These are phyloP conservation scores for Penicillium hesseltinei DNA, from an alignment of 2,329 filamentous ascomycete species.

Conservation along the genomic window DNA sequence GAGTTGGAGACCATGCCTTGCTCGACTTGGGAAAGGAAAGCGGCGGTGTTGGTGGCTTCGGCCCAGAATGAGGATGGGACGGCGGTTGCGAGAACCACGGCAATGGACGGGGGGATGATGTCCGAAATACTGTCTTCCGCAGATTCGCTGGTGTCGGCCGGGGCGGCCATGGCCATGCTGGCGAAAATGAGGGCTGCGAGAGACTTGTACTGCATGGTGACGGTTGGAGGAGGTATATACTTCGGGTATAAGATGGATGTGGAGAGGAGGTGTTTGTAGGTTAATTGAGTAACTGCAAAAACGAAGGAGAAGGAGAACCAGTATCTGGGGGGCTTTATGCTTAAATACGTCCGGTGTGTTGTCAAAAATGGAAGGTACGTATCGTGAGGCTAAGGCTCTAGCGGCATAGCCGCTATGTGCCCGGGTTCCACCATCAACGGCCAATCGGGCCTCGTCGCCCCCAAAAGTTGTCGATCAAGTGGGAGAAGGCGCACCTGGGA, in stretches of 20 bases:
- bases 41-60: conserved; percentile 8
- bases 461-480: conserved; percentile 1
- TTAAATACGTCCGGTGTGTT: background rate
- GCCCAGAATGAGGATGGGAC: conserved; percentile 11
- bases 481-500: background rate
- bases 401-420: background rate
- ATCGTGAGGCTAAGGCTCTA: conserved; percentile 2
- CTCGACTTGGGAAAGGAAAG: conserved; percentile 10
- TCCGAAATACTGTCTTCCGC: background rate
- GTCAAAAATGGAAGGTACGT: background rate
- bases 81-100: conserved; percentile 9
- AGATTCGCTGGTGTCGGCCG: background rate
- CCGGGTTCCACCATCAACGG: background rate
- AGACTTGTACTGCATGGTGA: conserved; percentile 17
- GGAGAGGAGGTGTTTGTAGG: background rate
- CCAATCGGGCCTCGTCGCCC: conserved; percentile 14
- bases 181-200: conserved; percentile 11
- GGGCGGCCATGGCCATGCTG: conserved; percentile 8
- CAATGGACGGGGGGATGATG: conserved; percentile 6
- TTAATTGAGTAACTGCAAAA: background rate
- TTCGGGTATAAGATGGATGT: background rate
- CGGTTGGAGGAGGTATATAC: background rate
- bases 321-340: background rate
- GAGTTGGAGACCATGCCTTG: conserved; percentile 9
- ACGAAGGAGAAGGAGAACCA: background rate